phyloP scores from a whole-genome alignment of 371 early-diverging fungal species.

The Lichtheimia hyalospora region DNA sequence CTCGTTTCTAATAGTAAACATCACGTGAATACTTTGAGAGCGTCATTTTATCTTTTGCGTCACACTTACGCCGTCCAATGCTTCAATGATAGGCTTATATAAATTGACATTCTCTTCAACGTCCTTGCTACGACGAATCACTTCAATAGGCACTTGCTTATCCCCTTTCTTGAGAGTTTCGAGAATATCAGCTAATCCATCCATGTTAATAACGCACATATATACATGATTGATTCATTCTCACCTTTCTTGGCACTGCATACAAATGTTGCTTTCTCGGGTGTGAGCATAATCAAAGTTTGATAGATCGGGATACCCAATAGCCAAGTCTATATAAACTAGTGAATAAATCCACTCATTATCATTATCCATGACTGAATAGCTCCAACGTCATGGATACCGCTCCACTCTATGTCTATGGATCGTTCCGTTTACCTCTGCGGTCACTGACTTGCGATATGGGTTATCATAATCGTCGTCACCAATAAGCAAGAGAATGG shows the following conservation, averaged over 20 bases:
- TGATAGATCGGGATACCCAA: constrained; percentile 94
- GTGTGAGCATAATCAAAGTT: constrained; percentile 79
- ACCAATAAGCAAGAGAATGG: constrained; percentile 64
- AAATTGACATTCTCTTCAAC: constrained; percentile 59
- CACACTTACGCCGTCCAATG: constrained; percentile 31
- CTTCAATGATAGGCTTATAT: constrained; percentile 57
- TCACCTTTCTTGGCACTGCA: constrained; percentile 82
- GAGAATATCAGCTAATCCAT: constrained; percentile 29
- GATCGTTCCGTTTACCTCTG: constrained; percentile 56
- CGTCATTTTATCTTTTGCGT: neutral
- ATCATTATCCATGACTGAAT: neutral
- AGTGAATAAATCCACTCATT: neutral
- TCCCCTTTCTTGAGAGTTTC: constrained; percentile 46
- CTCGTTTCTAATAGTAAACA: constrained; percentile 50
- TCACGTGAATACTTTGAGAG: neutral
- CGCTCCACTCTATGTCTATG: no score
- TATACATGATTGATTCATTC: neutral
- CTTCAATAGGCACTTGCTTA: constrained; percentile 68
- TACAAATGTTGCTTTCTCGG: constrained; percentile 74
- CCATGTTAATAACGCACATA: neutral
- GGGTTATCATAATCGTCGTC: constrained; percentile 66
- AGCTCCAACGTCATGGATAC: neutral
- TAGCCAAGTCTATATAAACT: constrained; percentile 83
- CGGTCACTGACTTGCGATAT: constrained; percentile 68
- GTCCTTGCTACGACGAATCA: constrained; percentile 79